Conservation (phyloP, 208 protist genomes). For the Trypanosoma rangeli region DNA sequence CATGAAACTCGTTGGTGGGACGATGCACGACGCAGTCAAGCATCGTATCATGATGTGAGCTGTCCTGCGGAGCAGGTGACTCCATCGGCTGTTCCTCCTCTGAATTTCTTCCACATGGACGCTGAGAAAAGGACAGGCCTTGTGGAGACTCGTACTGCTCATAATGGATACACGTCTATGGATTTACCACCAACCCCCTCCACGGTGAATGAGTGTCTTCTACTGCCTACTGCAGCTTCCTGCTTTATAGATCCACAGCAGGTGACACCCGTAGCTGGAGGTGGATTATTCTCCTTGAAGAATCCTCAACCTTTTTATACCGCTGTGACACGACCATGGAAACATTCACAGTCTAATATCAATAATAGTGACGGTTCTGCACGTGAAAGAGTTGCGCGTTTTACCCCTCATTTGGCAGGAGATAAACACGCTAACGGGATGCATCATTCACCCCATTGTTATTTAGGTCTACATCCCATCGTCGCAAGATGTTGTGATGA, state of each 20-base stretch:
- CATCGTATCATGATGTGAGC: background rate
- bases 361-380: background rate
- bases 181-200: slow-evolving; percentile 2
- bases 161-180: background rate
- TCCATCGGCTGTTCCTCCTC: background rate
- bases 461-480: background rate
- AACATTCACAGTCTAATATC: background rate
- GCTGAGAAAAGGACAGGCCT: background rate
- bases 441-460: too few relatives aligned
- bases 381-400: background rate
- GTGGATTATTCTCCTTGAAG: slow-evolving; percentile 1
- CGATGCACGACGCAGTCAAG: background rate
- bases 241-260: slow-evolving; percentile 20
- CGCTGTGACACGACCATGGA: background rate
- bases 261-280: background rate
- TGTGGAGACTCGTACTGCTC: background rate
- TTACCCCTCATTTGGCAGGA: background rate
- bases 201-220: slow-evolving; percentile 20
- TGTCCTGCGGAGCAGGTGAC: background rate
- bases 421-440: background rate
- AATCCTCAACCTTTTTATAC: slow-evolving; percentile 28
- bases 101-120: slow-evolving; percentile 10
- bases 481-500: background rate
- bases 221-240: slow-evolving; percentile 19
- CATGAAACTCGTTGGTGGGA: background rate